These are phyloP conservation scores for Juncus inflexus DNA, from an alignment of 176 grass and related monocot species.

Conservation along the genomic window DNA sequence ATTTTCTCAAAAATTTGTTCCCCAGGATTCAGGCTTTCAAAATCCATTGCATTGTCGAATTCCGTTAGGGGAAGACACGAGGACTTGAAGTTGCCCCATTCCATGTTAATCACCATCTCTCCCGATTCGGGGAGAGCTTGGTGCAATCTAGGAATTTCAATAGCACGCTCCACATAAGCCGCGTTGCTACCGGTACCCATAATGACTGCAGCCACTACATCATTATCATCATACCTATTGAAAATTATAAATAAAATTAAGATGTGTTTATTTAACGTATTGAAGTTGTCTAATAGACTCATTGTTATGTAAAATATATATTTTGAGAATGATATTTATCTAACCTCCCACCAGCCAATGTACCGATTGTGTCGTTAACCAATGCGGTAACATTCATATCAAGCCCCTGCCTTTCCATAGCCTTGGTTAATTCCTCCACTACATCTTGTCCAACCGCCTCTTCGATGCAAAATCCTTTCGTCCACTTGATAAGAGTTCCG, in stretches of 20 bases:
- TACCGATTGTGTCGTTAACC: conserved; percentile 46
- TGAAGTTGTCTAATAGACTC: too few species aligned
- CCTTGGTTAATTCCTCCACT: conserved; percentile 37
- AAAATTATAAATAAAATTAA: too few species aligned
- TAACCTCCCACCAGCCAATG: conserved; percentile 31
- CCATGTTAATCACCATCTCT: conserved; percentile 91
- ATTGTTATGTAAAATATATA: too few species aligned
- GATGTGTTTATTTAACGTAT: too few species aligned
- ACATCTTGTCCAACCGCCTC: conserved; percentile 43
- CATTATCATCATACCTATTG: conserved; percentile 49
- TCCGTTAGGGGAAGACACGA: conserved; percentile 70
- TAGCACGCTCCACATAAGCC: conserved; percentile 73
- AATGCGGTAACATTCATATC: conserved; percentile 47
- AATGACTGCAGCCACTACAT: conserved; percentile 64
- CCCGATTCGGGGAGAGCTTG: conserved; percentile 41
- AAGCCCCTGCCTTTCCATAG: conserved; percentile 36
- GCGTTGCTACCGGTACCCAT: conserved; percentile 86
- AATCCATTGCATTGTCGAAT: conserved; percentile 73
- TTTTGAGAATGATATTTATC: too few species aligned
- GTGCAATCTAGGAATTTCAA: conserved; percentile 62
- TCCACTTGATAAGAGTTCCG: conserved; percentile 86
- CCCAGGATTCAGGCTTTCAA: conserved; percentile 81
- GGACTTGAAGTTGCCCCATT: conserved; percentile 89
- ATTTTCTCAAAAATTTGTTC: conserved; percentile 89
- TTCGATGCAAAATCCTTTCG: conserved; percentile 69